Percentiles rank a stretch among this genome's conserved stretches.
phyloP scores from a whole-genome alignment of 192 early-diverging fungal species.

The Backusella tuberculispora region DNA sequence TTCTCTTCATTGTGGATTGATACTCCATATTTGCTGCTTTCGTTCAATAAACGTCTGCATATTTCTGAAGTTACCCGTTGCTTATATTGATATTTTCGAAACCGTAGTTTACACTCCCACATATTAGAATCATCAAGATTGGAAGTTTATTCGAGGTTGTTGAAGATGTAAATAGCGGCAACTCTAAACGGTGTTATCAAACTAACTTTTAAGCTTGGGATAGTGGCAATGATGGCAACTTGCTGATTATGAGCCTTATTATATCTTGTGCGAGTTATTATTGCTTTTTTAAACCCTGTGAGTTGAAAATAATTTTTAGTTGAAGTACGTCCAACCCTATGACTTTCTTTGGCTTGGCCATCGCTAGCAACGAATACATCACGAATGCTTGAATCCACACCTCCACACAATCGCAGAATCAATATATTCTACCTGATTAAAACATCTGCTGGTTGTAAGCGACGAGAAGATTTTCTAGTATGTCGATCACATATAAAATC shows the following conservation, averaged over 20 bases:
- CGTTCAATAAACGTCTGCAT: background rate
- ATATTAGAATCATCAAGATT: background rate
- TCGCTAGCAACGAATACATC: background rate
- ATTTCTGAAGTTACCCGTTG: too few species aligned
- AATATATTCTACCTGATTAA: background rate
- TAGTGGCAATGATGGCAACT: background rate
- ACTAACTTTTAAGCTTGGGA: background rate
- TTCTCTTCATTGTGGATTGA: background rate
- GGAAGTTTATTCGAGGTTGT: background rate
- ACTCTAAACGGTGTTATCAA: background rate
- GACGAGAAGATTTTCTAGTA: too few species aligned
- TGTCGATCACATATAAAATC: background rate
- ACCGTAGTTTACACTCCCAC: too few species aligned
- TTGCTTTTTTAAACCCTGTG: background rate
- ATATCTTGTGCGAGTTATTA: background rate
- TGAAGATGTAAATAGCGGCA: background rate
- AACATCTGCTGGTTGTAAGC: background rate
- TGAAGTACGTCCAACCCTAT: background rate
- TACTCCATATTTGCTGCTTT: background rate
- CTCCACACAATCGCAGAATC: background rate
- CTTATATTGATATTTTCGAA: too few species aligned
- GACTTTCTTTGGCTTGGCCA: background rate
- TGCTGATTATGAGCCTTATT: background rate
- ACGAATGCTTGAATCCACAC: background rate
- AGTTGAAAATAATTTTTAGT: background rate